These are phyloP conservation scores for Rosa multiflora DNA, from an alignment of 306 rosid species.

Conservation along the genomic window DNA sequence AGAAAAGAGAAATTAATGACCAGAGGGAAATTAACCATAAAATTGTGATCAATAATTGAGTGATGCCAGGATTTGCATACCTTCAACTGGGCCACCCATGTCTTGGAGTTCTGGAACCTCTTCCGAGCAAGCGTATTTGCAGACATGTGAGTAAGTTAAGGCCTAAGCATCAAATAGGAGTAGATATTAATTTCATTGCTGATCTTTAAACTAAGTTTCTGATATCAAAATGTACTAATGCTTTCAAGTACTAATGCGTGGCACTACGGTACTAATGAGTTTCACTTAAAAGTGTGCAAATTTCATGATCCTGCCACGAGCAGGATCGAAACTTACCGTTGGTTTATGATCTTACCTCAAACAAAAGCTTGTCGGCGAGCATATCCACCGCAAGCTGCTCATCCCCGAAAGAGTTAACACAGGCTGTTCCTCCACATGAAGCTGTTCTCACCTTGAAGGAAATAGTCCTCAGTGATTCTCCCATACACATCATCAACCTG, in stretches of 20 bases:
- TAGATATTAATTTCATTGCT: not conserved
- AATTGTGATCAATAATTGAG: not conserved
- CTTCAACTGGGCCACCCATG: conserved; percentile 98
- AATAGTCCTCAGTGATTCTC: conserved; percentile 92
- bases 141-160: conserved; percentile 80
- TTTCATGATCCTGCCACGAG: not conserved
- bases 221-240: not conserved
- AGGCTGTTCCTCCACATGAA: conserved; percentile 97
- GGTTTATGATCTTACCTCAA: conserved; percentile 53
- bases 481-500: conserved; percentile 84
- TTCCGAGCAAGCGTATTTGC: conserved; percentile 98
- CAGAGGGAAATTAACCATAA: not conserved
- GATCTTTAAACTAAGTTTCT: not conserved
- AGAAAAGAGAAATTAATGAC: not conserved
- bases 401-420: conserved; percentile 93
- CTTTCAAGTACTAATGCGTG: not conserved
- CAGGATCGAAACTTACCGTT: not conserved
- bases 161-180: conserved; percentile 47
- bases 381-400: conserved; percentile 98
- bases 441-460: conserved; percentile 98
- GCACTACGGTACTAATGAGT: not conserved
- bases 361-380: conserved; percentile 87
- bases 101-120: conserved; percentile 96
- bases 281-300: not conserved
- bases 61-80: conserved; percentile 31